Conservation (phyloP, 345 rosid genomes). For the Bruguiera parviflora region DNA sequence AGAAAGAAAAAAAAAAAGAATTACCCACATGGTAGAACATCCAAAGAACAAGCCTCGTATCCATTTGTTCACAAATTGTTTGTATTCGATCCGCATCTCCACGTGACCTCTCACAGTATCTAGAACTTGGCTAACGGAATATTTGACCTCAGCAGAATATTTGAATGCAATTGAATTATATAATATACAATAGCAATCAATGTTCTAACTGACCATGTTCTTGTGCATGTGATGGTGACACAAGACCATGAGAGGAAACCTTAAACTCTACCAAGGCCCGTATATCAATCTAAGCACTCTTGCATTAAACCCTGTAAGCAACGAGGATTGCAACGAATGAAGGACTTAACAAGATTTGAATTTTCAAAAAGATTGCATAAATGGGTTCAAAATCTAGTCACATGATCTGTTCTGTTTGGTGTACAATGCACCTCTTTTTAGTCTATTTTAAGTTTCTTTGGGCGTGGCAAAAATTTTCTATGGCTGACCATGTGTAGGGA, state of each 20-base stretch:
- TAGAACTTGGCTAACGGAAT: conserved; percentile 10
- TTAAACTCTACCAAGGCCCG: not conserved
- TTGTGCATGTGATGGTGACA: conserved; percentile 13
- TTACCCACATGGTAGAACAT: too few relatives aligned
- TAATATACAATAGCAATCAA: not conserved
- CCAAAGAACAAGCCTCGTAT: too few relatives aligned
- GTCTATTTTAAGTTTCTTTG: conserved; percentile 8
- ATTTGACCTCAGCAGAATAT: conserved; percentile 19
- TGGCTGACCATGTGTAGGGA: conserved; percentile 27
- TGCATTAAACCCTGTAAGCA: not conserved
- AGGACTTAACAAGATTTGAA: conserved; percentile 16
- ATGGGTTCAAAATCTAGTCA: conserved; percentile 46
- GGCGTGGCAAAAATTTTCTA: conserved; percentile 17
- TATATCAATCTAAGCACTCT: not conserved
- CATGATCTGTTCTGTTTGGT: conserved; percentile 38
- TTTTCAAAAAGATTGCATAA: conserved; percentile 27
- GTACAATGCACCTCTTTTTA: conserved; percentile 26
- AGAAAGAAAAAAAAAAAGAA: too few relatives aligned
- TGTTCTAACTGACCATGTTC: not conserved
- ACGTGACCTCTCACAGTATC: conserved; percentile 4
- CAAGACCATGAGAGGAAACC: not conserved
- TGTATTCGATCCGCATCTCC: not conserved
- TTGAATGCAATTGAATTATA: not conserved
- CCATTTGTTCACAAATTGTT: too few relatives aligned
- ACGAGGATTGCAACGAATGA: not conserved